Conservation (phyloP, 192 early-diverging fungal genomes). For the Podila epigama region DNA sequence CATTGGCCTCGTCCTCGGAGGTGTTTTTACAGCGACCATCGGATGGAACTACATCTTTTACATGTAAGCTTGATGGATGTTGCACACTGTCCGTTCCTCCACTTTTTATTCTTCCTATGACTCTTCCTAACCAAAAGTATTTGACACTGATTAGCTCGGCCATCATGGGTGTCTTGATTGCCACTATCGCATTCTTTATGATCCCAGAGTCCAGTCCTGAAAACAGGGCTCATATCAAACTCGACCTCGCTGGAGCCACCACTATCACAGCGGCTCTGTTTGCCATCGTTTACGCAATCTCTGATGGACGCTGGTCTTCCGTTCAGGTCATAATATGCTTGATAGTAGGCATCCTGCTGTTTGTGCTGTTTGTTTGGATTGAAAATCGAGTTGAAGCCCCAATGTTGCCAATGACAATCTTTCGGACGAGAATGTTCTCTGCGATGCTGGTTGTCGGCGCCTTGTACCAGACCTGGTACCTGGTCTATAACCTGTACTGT, state of each 20-base stretch:
- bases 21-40: slow-evolving; percentile 46
- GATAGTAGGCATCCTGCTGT: slow-evolving; percentile 42
- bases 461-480: slow-evolving; percentile 49
- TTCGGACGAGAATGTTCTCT: slow-evolving; percentile 56
- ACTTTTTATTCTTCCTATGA: not conserved
- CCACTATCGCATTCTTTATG: slow-evolving; percentile 41
- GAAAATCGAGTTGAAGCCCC: slow-evolving; percentile 49
- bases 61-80: slow-evolving; percentile 22
- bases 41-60: slow-evolving; percentile 55
- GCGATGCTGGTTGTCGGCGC: slow-evolving; percentile 55
- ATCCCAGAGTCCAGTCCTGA: slow-evolving; percentile 37
- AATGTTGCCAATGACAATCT: slow-evolving; percentile 51
- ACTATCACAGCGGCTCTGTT: slow-evolving; percentile 42
- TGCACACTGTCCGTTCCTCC: not conserved
- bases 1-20: slow-evolving; percentile 47
- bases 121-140: not conserved
- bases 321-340: slow-evolving; percentile 45
- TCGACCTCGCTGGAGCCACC: slow-evolving; percentile 42
- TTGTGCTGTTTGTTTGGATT: slow-evolving; percentile 48
- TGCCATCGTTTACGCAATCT: slow-evolving; percentile 44
- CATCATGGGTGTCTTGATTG: slow-evolving; percentile 43
- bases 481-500: slow-evolving; percentile 52
- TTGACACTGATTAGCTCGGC: slow-evolving; percentile 26
- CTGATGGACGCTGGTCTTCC: slow-evolving; percentile 48
- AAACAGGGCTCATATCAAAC: slow-evolving; percentile 30